Evolutionary conservation across 768 basidiomycete genomes (phyloP), one percentile per base, ranked within the genome.

Genomic region (Calocera cornea): DNA sequence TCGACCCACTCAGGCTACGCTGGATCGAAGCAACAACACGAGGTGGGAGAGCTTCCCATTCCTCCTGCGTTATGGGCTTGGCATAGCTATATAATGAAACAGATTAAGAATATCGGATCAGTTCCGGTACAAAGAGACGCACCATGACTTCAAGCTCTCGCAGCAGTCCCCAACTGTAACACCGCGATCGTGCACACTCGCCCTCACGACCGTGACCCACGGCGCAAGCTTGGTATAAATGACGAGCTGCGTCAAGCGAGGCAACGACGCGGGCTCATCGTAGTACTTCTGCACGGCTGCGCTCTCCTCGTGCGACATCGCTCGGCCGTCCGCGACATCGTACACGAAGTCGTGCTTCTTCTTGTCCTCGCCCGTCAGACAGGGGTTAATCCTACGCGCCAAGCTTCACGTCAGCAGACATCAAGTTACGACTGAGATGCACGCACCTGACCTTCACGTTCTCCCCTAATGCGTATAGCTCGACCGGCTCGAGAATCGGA

Each of bases 261-360:
- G 54, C 22, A 60, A 33, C 8, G 54, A 29, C 24, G 54, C 54
- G 14, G 54, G 54, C 31, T 60, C 54, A 16, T 60, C 54, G 19
- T 60, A 60, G 54, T 60, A 60, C 54, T 60, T 60, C 54, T 60
- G 54, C 31, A 60, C 54, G 2, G 54, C 54, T 2, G 31, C 2
- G 19, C 27, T 31, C 31, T 60, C 54, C 54, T 60, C 54, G 7
- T 60, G 54, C 27, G 54, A 60, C 54, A 60, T 60, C 11, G 54
- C 27, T 10, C 54, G 54, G 8, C 54, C 54, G 10, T 60, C 54
- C 14, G 54, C 24, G 27, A 60, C 31, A 33, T 60, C 54, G 27
- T 60, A 60, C 54, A 60, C 54, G 19, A 60, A 60, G 22, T 60
- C 54, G 31, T 60, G 54, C 54, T 60, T 60, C 54, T 60, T 60